A percentile compares a stretch with the other conserved stretches of the same genome.
phyloP scores from a whole-genome alignment of 805 yeast genomes.

The Sugiyamaella chiloensis region DNA sequence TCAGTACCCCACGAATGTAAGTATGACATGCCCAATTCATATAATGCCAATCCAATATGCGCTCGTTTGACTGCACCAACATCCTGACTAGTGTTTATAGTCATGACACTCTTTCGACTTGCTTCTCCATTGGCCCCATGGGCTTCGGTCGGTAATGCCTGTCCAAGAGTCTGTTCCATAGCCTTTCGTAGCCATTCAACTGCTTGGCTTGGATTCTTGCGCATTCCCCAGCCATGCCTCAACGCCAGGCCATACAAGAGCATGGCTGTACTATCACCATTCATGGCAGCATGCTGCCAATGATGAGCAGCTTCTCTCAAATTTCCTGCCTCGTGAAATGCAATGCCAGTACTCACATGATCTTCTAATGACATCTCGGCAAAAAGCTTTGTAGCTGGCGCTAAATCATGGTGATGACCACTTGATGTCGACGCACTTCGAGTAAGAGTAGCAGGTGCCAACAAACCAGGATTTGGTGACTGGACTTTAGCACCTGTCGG shows the following conservation, averaged over 20 bases:
- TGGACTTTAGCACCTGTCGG: background rate
- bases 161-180: conserved; percentile 27
- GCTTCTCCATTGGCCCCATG: background rate
- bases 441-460: background rate
- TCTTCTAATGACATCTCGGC: conserved; percentile 28
- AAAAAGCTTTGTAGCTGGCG: conserved; percentile 14
- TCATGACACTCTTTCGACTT: background rate
- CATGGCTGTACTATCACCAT: conserved; percentile 66
- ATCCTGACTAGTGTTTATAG: conserved; percentile 1
- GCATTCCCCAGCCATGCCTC: conserved; percentile 65
- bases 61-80: conserved; percentile 20
- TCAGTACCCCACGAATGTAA: conserved; percentile 55
- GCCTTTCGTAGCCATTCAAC: conserved; percentile 60
- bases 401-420: background rate
- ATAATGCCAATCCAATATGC: conserved; percentile 41
- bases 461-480: background rate
- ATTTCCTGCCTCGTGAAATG: conserved; percentile 53
- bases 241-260: conserved; percentile 65
- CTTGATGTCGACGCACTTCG: background rate
- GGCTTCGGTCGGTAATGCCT: background rate
- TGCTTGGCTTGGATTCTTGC: conserved; percentile 51
- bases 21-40: conserved; percentile 59
- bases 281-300: conserved; percentile 58
- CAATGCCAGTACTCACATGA: conserved; percentile 31
- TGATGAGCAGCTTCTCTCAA: conserved; percentile 68